These are phyloP conservation scores for Rhodotorula sphaerocarpa DNA, from an alignment of 768 basidiomycete species.

Conservation along the genomic window DNA sequence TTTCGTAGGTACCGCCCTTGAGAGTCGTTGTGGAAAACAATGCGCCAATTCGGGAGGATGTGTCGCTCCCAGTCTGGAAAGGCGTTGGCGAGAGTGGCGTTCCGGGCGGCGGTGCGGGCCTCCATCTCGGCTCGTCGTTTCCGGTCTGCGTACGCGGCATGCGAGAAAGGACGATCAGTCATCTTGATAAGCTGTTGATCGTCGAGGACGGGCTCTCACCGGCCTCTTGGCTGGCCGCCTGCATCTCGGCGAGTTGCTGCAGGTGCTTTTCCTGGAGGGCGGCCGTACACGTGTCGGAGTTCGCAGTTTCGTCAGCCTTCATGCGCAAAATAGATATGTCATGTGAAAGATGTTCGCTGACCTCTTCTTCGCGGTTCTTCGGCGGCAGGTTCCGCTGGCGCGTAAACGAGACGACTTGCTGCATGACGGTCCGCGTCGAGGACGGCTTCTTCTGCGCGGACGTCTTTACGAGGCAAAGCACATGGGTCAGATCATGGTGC, in stretches of 20 bases:
- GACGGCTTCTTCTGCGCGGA: constrained; percentile 2
- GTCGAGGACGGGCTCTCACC: constrained; percentile 47
- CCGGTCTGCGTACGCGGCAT: too few relatives aligned
- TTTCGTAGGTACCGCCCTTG: constrained; percentile 38
- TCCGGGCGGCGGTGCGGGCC: constrained; percentile 59
- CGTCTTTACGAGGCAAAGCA: background rate
- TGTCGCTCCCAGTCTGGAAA: constrained; percentile 66
- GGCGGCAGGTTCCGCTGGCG: constrained; percentile 79
- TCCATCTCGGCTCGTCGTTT: constrained; percentile 45
- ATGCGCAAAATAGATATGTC: too few relatives aligned
- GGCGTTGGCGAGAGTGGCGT: constrained; percentile 58
- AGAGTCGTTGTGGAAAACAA: constrained; percentile 46
- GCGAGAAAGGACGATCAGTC: too few relatives aligned
- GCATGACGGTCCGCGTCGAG: constrained; percentile 50
- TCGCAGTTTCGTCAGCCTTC: too few relatives aligned
- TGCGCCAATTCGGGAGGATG: constrained; percentile 74
- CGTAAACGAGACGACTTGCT: constrained; percentile 74
- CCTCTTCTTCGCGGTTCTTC: constrained; percentile 65
- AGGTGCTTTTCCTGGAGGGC: constrained; percentile 55
- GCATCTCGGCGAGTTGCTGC: constrained; percentile 79
- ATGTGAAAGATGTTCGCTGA: constrained; percentile 3
- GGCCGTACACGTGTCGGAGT: too few relatives aligned
- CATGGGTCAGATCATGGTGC: background rate
- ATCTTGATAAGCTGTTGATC: too few relatives aligned
- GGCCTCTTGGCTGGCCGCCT: constrained; percentile 64